Evolutionary conservation across 441 rosid species (phyloP), one percentile per base, ranked within the genome.

Genomic region (Euphorbia celastroides): DNA sequence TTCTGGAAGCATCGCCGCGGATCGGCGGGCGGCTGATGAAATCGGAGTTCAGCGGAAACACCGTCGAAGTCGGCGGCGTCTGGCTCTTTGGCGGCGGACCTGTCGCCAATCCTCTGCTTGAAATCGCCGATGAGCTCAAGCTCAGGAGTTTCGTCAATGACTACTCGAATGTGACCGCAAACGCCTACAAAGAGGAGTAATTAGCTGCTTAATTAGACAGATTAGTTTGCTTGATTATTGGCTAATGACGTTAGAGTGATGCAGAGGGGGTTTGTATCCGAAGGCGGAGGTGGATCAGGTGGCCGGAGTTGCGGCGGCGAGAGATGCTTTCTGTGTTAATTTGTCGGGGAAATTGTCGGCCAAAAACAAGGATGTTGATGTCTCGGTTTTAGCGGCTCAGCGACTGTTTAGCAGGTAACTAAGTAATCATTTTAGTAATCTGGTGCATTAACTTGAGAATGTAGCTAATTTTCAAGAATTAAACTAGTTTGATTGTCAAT

Each of bases 1-100:
- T 65, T 42, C 38, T 74, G 11, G 68, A 74, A 38, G 77, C 73
- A 13, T 69, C 65, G 0, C 23, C 41, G 0, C 60, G 74, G 36
- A 60, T 69, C 12, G 73, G 64, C 16, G 73, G 77, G 25, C 63
- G 73, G 8, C 28, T 69, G 6, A 59, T 26, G 50, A 74, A 52
- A 60, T 57, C 68, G 2, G 32, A 60, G 22, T 69, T 74, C 19
- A 62, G 60, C 11, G 70, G 74, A 27, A 31, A 38, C 32, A 57
- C 68, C 0, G 74, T 78, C 10, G 74, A 78, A 56, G 36, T 71
- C 57, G 78, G 76, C 2, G 78, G 74, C 38, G 66, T 57, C 30
- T 78, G 78, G 81, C 67, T 78, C 16, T 57, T 64, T 17, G 73
- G 69, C 2, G 78, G 81, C 5, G 81, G 78, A 25, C 67, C 66